Evolutionary conservation across 352 stramenopile species (phyloP).

Genomic region (Pythium rishiriense): DNA sequence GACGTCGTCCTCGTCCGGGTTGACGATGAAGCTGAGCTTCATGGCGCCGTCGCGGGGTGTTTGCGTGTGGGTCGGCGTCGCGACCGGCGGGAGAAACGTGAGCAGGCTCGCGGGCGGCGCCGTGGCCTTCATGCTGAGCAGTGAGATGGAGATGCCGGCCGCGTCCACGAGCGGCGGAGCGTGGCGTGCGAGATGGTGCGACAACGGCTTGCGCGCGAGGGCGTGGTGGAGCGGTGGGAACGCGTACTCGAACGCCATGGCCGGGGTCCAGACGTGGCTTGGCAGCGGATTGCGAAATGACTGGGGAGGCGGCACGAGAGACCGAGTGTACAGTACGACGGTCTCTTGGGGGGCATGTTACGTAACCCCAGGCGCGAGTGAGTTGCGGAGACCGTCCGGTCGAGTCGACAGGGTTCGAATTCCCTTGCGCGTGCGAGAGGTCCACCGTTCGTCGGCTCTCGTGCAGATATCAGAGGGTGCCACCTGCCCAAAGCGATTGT

Average conservation of each 20-base stretch:
- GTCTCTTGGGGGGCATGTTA: neutral
- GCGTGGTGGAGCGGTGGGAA: neutral
- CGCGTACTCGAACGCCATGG: conserved; percentile 5
- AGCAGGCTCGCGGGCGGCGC: conserved; percentile 15
- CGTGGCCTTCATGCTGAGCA: conserved; percentile 23
- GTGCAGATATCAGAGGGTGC: conserved; percentile 19
- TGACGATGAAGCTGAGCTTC: conserved; percentile 67
- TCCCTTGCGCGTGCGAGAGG: conserved; percentile 14
- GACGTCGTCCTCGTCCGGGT: conserved; percentile 23
- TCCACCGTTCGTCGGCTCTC: neutral
- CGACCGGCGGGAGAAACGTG: conserved; percentile 16
- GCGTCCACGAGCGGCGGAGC: conserved; percentile 12
- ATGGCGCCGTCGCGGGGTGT: conserved; percentile 31
- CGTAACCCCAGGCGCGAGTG: neutral
- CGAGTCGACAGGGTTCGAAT: conserved; percentile 11
- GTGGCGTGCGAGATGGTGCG: neutral
- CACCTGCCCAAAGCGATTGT: conserved; percentile 14
- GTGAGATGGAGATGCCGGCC: conserved; percentile 22
- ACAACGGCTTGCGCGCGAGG: conserved; percentile 6
- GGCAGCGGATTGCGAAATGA: conserved; percentile 1
- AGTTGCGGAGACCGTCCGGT: conserved; percentile 12
- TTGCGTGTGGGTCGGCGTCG: neutral
- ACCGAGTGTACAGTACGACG: neutral
- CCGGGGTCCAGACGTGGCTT: neutral
- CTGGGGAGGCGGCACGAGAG: neutral